Conservation (phyloP, 768 basidiomycete species). For the Tylopilus felleus region DNA sequence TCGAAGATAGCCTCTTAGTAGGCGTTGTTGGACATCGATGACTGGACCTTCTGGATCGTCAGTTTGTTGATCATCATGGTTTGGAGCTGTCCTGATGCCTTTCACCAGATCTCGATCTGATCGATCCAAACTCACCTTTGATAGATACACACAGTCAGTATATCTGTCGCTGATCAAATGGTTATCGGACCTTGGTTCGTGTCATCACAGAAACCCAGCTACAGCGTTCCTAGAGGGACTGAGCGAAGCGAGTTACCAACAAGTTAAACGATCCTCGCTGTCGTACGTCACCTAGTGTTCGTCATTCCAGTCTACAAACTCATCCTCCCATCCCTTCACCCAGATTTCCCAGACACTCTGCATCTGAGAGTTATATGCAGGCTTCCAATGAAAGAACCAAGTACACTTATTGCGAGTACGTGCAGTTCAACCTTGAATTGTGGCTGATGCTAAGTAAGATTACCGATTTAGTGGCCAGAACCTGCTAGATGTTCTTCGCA, state of each 20-base stretch:
- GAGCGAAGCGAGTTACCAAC: neutral
- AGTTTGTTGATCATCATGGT: too few relatives aligned
- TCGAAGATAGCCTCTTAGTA: too few relatives aligned
- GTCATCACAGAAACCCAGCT: neutral
- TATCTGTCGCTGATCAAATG: neutral
- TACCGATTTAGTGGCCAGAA: neutral
- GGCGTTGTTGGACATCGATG: too few relatives aligned
- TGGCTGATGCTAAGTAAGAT: neutral
- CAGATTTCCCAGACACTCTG: neutral
- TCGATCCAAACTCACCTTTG: neutral
- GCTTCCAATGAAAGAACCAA: neutral
- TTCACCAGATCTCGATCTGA: neutral
- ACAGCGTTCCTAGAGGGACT: neutral
- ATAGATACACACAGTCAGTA: neutral
- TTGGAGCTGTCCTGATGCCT: too few relatives aligned
- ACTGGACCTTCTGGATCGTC: too few relatives aligned
- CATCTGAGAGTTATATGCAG: neutral
- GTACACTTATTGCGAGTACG: neutral
- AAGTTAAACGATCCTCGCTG: neutral
- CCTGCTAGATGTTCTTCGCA: neutral
- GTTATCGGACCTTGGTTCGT: neutral
- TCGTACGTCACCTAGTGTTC: neutral
- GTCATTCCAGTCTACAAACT: neutral
- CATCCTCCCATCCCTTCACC: neutral
- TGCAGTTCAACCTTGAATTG: neutral